Evolutionary conservation across 371 early-diverging fungal genomes (phyloP), one percentile per base, ranked within the genome.

Genomic region (Zychaea mexicana): DNA sequence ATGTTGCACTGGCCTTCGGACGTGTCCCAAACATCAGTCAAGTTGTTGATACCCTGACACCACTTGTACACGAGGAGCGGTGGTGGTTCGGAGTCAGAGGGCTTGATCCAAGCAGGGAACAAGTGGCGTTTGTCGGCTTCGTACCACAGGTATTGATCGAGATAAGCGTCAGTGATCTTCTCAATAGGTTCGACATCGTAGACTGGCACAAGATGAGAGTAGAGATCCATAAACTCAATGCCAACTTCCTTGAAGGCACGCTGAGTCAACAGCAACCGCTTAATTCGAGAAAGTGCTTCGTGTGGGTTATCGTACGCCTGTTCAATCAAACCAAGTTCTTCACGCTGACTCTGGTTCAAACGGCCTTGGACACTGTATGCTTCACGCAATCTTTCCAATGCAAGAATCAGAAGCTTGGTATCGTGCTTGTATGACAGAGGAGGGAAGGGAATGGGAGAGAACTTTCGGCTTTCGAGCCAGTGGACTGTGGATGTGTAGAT

Each of bases 111-210:
- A 22, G 93, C 86, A 32, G 97, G 97, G 90, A 98, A 98, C 57
- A 98, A 81, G 59, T 94, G 89, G 28, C 85, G 79, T 62, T 88
- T 88, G 31, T 88, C 87, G 13, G 98, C 96, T 71, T 99, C 98
- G 75, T 99, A 98, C 97, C 98, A 99, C 24, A 99, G 85, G 72
- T 99, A 99, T 72, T 98, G 98, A 77, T 98, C 98, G 61, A 99
- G 83, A 69, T 98, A 99, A 17, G 98, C 97, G 80, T 99, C 99
- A 0, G 96, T 96, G 59, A 99, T 96, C 85, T 97, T 98, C 73
- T 99, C 99, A 36, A 99, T 81, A 28, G 98, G 96, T 70, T 98
- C 98, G 7, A 99, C 90, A 66, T 97, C 95, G 77, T 97, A 98
- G 7, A 97, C 97, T 7, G 98, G 98, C 61, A 96, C 93, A 74